Base-by-base conservation (phyloP, 495 filamentous ascomycete species). In the Amphirosellinia nigrospora region DNA sequence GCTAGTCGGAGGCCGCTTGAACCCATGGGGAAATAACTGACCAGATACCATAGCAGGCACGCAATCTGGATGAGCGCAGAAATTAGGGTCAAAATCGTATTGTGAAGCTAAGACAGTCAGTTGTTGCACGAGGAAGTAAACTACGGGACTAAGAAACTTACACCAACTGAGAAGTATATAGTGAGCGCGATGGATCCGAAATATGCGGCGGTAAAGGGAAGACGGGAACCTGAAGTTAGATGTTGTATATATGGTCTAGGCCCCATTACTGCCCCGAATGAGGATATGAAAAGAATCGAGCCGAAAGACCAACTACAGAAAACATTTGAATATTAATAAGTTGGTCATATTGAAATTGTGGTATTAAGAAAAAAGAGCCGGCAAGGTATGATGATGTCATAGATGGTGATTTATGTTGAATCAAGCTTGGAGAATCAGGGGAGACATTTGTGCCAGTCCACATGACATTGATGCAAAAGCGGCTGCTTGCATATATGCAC, bases 1-100 rank as follows among this genome's bases (percentile, higher is more conserved):
- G 93, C 94, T 73, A 97, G 91, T 72, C 94, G 90, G 71, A 98
- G 81, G 23, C 95, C 93, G 60, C 89, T 93, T 60, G 91, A 92
- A 30, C 96, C 96, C 94, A 98, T 97, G 3, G 96, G 96, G 79
- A 99, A 99, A 83, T 99, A 99, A 82, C 92, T 96, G 80, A 99
- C 91, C 11, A 97, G 85, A 81, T 98, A 98, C 95, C 96, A 99
- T 34, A 94, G 68, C 55, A 98, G 85, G 61, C 90, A 90, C 62
- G 88, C 90, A 61, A 98, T 82, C 78, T 99, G 96, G 74, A 92
- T 82, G 71, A 98, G 85, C 59, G 92, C 89, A 28, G 93, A 90
- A 71, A 98, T 80, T 39, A 98, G 82, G 34, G 96, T 97, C 69
- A 98, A 89, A 73, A 95, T 74, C 34, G 91, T 92, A 74, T 81